Conservation (phyloP, 345 rosid species). For the Heritiera fomes region DNA sequence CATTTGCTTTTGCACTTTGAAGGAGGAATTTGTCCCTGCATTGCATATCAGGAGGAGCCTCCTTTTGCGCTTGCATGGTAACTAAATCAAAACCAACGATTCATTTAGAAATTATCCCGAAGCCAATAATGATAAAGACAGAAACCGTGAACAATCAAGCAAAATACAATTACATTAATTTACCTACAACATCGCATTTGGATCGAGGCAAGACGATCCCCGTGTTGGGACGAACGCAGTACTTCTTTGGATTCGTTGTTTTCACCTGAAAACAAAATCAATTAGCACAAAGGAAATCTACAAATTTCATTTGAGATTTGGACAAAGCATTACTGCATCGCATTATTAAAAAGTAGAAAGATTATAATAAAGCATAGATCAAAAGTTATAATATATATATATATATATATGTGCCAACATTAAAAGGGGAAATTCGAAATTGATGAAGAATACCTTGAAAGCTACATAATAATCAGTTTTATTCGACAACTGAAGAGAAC, state of each 20-base stretch:
- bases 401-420: not conserved
- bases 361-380: constrained; percentile 13
- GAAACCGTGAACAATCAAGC: not conserved
- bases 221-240: constrained; percentile 79
- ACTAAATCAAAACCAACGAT: constrained; percentile 40
- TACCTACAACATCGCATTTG: constrained; percentile 66
- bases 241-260: constrained; percentile 82
- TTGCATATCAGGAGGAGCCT: constrained; percentile 72
- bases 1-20: constrained; percentile 61
- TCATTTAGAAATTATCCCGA: not conserved
- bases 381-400: not conserved
- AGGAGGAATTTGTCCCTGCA: constrained; percentile 85
- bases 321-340: not conserved
- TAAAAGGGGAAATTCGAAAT: not conserved
- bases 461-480: constrained; percentile 67
- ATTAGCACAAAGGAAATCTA: constrained; percentile 3
- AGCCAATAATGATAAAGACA: not conserved
- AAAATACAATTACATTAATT: constrained; percentile 3
- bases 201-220: constrained; percentile 74
- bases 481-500: constrained; percentile 70
- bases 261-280: constrained; percentile 57
- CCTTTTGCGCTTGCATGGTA: constrained; percentile 87
- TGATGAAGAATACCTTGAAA: constrained; percentile 55
- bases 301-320: constrained; percentile 14
- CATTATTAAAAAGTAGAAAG: not conserved